phyloP scores from a whole-genome alignment of 1,139 yeast genomes.

The Arxiozyma heterogenica region DNA sequence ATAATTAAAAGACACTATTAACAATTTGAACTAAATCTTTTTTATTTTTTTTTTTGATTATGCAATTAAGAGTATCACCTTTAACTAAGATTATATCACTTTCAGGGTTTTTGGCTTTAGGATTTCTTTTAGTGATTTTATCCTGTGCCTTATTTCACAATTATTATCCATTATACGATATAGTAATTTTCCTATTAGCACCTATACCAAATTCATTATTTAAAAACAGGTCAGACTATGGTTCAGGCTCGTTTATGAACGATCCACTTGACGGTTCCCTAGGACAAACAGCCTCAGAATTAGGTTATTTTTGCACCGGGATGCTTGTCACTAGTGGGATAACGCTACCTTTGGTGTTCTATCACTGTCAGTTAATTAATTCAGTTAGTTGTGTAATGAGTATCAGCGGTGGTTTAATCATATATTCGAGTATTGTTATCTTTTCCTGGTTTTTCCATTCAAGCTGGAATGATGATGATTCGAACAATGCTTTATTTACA shows the following conservation, averaged over 20 bases:
- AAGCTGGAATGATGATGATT: slow-evolving; percentile 25
- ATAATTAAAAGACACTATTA: not conserved
- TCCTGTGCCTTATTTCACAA: slow-evolving; percentile 67
- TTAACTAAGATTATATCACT: slow-evolving; percentile 62
- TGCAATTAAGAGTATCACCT: slow-evolving; percentile 36
- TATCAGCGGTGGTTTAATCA: slow-evolving; percentile 58
- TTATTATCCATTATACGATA: slow-evolving; percentile 64
- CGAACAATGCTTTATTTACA: slow-evolving; percentile 27
- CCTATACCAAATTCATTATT: slow-evolving; percentile 59
- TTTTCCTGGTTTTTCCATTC: slow-evolving; percentile 56
- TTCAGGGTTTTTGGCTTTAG: slow-evolving; percentile 62
- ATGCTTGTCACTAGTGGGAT: slow-evolving; percentile 60
- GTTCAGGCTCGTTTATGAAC: slow-evolving; percentile 48
- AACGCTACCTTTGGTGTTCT: slow-evolving; percentile 54
- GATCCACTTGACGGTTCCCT: slow-evolving; percentile 36
- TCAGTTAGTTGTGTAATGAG: slow-evolving; percentile 57
- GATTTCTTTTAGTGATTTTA: slow-evolving; percentile 60
- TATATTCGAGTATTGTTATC: slow-evolving; percentile 60
- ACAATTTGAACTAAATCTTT: not conserved
- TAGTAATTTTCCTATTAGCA: slow-evolving; percentile 49
- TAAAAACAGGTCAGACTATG: slow-evolving; percentile 31
- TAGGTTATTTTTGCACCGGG: slow-evolving; percentile 57
- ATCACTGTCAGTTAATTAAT: slow-evolving; percentile 49
- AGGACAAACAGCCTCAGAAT: slow-evolving; percentile 44
- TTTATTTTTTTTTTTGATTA: not conserved